phyloP scores from a whole-genome alignment of 768 basidiomycete genomes.

The Mrakia gelida region DNA sequence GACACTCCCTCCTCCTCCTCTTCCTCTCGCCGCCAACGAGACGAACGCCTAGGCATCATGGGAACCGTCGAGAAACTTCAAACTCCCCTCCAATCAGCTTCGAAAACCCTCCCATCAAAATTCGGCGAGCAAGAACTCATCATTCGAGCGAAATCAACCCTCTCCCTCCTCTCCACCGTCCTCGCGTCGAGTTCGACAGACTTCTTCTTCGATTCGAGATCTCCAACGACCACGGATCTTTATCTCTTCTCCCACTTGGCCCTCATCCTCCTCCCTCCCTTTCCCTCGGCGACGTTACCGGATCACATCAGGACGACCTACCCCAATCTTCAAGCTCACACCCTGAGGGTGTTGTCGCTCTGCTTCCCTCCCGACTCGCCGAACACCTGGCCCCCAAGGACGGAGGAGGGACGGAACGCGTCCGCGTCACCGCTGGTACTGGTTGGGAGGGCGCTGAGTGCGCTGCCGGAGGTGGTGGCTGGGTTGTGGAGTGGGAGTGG shows the following conservation, averaged over 20 bases:
- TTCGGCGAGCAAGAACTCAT: conserved; percentile 18
- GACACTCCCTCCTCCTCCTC: not conserved
- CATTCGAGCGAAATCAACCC: conserved; percentile 19
- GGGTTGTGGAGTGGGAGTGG: conserved; percentile 7
- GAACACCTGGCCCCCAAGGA: conserved; percentile 17
- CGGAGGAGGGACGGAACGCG: not conserved
- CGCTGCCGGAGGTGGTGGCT: conserved; percentile 3
- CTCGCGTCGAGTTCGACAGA: conserved; percentile 20
- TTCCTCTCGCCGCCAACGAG: not conserved
- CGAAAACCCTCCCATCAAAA: conserved; percentile 19
- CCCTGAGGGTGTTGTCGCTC: conserved; percentile 20
- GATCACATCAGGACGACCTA: conserved; percentile 29
- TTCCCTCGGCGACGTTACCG: conserved; percentile 9
- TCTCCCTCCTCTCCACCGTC: conserved; percentile 19
- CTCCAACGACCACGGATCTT: conserved; percentile 25
- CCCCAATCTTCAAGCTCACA: conserved; percentile 29
- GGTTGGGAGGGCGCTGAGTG: not conserved
- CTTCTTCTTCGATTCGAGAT: conserved; percentile 21
- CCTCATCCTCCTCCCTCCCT: conserved; percentile 29
- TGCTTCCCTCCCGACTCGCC: conserved; percentile 30
- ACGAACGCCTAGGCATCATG: conserved; percentile 18
- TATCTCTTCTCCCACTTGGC: conserved; percentile 29
- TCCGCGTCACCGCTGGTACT: not conserved
- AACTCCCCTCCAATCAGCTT: conserved; percentile 17
- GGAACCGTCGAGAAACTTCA: conserved; percentile 17